These are phyloP conservation scores for Fraxinus anomala DNA, from an alignment of 257 asterid genomes.

Conservation along the genomic window DNA sequence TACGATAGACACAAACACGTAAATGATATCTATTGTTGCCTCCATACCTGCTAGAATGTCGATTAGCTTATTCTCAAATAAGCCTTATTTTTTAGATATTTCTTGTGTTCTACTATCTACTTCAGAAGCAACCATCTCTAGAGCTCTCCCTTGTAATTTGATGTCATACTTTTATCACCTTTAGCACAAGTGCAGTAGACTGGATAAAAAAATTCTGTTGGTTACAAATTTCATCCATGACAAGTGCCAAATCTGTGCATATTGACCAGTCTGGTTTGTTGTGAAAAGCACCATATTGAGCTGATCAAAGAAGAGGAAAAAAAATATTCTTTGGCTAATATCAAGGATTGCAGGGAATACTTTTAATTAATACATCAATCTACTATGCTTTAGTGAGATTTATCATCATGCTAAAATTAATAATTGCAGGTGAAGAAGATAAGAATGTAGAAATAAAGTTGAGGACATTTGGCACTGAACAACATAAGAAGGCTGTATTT, in stretches of 20 bases:
- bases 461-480: conserved; percentile 60
- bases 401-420: not conserved
- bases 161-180: not conserved
- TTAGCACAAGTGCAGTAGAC: not conserved
- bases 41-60: too few relatives aligned
- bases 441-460: conserved; percentile 72
- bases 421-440: conserved; percentile 81
- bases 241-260: not conserved
- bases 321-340: not conserved
- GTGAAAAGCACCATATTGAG: conserved; percentile 1
- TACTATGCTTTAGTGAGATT: not conserved
- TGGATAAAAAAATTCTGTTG: not conserved
- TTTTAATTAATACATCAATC: not conserved
- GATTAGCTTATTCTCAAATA: not conserved
- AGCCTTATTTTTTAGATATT: not conserved
- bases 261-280: not conserved
- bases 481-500: conserved; percentile 55
- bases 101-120: not conserved
- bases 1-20: not conserved
- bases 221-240: not conserved
- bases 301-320: not conserved
- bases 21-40: not conserved
- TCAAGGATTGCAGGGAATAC: not conserved
- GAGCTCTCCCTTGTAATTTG: not conserved
- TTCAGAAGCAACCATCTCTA: not conserved